Evolutionary conservation across 2,329 filamentous ascomycete genomes (phyloP), one percentile per base, ranked within the genome.

Genomic region (Sordariomycetes sp.): DNA sequence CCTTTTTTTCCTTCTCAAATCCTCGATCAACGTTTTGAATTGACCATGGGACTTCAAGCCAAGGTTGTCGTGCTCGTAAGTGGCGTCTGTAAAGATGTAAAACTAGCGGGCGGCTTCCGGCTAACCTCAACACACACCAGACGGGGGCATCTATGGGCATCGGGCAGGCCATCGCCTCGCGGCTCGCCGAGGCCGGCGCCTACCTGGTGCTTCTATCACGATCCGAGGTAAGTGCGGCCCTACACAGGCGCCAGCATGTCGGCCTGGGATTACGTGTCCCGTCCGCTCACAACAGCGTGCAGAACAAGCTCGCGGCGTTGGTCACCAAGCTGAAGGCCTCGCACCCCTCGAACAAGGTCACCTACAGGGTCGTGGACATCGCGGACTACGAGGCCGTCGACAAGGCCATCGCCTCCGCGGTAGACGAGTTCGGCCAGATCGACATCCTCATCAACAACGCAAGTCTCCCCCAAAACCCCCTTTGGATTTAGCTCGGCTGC

Each of bases 141-240:
- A 77, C 70, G 1, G 72, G 72, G n/a, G 74, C 71, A 24, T 74
- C 69, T 1, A 76, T 75, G 73, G 75, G 75, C 50, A 78, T 79
- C 40, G 76, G 76, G 20, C 71, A 71, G 51, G 68, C 72, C 4
- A 77, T 78, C 25, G 73, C 75, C 7, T 62, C 63, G 4, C 63
- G 69, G 3, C 63, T 77, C 3, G 74, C 72, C 14, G 61, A 65
- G 14, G 66, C 71, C 54, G 69, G 69, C 2, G 72, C 71, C 4
- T 75, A 72, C 14, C 59, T 78, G 4, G 68, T 74, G n/a, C 70
- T 79, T 1, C 64, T 77, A 43, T 68, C 75, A 1, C 69, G 75
- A 16, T 73, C 72, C 8, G 61, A 65, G 59, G 66, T 64, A 54
- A 68, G n/a, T n/a, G n/a, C n/a, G n/a, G n/a, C n/a, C n/a, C n/a